Evolutionary conservation across 164 flowering plant species (phyloP), one percentile per base, ranked within the genome.

Genomic region (Piper betle): DNA sequence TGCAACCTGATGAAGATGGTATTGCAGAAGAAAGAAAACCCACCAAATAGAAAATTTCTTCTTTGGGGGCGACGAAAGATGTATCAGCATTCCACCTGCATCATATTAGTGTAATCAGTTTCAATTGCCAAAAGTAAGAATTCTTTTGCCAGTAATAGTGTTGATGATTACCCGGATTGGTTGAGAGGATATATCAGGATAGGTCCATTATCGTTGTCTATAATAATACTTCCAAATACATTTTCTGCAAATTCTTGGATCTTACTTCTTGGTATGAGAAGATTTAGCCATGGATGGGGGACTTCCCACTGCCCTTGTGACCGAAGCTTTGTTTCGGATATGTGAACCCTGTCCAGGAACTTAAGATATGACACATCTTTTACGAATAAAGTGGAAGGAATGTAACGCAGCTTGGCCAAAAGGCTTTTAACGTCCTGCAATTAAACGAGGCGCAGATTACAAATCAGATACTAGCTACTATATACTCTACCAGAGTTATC

Each of bases 251-350:
- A 93, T 6, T 71, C 74, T 17, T 76, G 72, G 42, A 93, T 85
- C 58, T 59, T 75, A 72, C 81, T 79, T 76, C 68, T 83, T 4
- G 98, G 97, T 12, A 93, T 66, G 55, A 90, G 81, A 64, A 93
- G 92, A 69, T 88, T 93, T 56, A 93, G 77, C 98, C 98, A 93
- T 58, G 98, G 96, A 62, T 93, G 98, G 58, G 94, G 96, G 67
- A 93, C 76, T 20, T 93, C 88, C 98, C 97, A 90, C 33, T 83
- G 67, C 13, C 91, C 94, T 73, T 83, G 76, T 9, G 71, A 79
- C 57, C 81, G 71, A 53, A 93, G 92, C 68, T 86, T 81, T 48
- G 71, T 67, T 77, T 93, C 96, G 3, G 87, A 78, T 1, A 70
- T 57, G 57, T 93, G 98, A 40, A 93, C 97, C 69, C 97, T 78